Evolutionary conservation across 352 stramenopile genomes (phyloP).

Genomic region (Halophytophthora batemanensis): DNA sequence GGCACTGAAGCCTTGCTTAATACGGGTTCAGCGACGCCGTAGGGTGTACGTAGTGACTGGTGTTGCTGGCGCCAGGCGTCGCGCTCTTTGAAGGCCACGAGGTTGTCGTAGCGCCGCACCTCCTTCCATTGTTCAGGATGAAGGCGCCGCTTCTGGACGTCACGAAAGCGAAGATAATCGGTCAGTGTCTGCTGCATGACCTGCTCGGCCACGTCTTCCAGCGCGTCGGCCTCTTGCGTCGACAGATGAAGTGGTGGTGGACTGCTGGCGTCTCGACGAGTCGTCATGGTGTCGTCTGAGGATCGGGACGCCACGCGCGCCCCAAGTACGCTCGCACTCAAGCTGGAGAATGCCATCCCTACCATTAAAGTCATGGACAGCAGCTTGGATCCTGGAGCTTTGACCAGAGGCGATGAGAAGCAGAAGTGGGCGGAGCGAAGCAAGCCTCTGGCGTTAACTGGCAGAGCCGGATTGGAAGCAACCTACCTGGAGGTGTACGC

Average conservation of each 20-base stretch:
- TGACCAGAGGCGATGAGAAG: background rate
- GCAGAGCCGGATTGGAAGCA: too few species aligned
- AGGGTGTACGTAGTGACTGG: constrained; percentile 15
- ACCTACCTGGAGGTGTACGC: too few species aligned
- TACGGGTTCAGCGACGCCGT: constrained; percentile 14
- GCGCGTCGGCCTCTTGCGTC: constrained; percentile 17
- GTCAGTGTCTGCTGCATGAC: constrained; percentile 27
- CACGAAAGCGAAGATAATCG: constrained; percentile 33
- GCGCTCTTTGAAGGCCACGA: constrained; percentile 41
- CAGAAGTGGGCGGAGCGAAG: constrained; percentile 5
- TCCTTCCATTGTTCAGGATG: constrained; percentile 40
- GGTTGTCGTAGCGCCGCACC: constrained; percentile 28
- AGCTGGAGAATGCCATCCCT: constrained; percentile 1
- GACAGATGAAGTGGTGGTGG: constrained; percentile 23
- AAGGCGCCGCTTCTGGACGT: constrained; percentile 24
- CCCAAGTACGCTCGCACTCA: constrained; percentile 14
- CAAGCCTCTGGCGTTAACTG: too few species aligned
- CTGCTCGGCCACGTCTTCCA: constrained; percentile 23
- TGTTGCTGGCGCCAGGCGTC: constrained; percentile 25
- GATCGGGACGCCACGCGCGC: constrained; percentile 10
- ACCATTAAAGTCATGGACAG: constrained; percentile 26
- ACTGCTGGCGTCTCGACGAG: constrained; percentile 3
- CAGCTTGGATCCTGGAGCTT: constrained; percentile 23
- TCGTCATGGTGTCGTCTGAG: constrained; percentile 13
- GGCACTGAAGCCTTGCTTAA: constrained; percentile 24